These are phyloP conservation scores for Lithocarpus polystachyus DNA, from an alignment of 306 rosid genomes.

Conservation along the genomic window DNA sequence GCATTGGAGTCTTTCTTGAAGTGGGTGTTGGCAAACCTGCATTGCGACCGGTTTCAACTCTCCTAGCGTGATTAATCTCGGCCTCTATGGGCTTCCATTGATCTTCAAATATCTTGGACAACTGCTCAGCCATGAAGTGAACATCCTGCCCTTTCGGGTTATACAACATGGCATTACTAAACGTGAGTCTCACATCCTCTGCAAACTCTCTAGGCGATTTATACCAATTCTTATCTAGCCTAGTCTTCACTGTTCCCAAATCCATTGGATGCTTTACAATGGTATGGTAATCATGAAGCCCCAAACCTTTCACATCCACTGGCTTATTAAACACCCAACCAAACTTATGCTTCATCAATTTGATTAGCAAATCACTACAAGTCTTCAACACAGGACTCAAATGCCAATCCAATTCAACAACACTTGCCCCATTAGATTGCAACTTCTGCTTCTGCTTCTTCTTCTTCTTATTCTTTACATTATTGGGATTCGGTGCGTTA, in stretches of 20 bases:
- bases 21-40: constrained; percentile 50
- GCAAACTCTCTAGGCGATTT: constrained; percentile 92
- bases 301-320: constrained; percentile 78
- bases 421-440: constrained; percentile 63
- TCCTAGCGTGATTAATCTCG: constrained; percentile 64
- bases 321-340: constrained; percentile 92
- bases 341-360: constrained; percentile 86
- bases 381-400: constrained; percentile 70
- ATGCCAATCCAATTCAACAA: constrained; percentile 39
- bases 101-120: constrained; percentile 67
- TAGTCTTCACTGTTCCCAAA: constrained; percentile 77
- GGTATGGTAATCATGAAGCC: constrained; percentile 79
- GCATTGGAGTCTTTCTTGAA: constrained; percentile 53
- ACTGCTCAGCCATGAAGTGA: constrained; percentile 88
- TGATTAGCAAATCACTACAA: constrained; percentile 78
- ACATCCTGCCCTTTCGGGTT: constrained; percentile 94
- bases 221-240: constrained; percentile 87
- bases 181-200: constrained; percentile 94
- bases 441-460: constrained; percentile 77
- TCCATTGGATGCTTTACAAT: constrained; percentile 90
- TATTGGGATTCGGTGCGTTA: constrained; percentile 74
- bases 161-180: constrained; percentile 84
- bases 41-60: constrained; percentile 56
- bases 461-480: constrained; percentile 70
- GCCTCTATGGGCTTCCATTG: constrained; percentile 86